These are phyloP conservation scores for Starmerella ratchasimensis DNA, from an alignment of 805 yeast species.

Conservation along the genomic window DNA sequence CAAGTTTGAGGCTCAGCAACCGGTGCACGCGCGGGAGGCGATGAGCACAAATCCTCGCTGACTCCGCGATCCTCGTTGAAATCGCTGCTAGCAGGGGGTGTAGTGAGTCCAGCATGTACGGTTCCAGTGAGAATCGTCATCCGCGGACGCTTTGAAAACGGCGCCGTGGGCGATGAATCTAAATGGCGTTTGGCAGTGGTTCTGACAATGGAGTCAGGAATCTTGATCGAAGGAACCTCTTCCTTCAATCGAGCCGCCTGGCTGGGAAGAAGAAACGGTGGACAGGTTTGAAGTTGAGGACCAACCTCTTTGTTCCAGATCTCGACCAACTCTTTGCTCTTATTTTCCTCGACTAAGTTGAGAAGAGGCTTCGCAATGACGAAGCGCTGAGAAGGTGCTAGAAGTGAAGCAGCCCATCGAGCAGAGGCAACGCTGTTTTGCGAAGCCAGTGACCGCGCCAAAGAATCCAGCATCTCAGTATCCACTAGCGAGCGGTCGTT, in stretches of 20 bases:
- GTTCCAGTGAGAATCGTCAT: constrained; percentile 13
- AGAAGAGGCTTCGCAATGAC: constrained; percentile 10
- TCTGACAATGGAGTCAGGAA: constrained; percentile 1
- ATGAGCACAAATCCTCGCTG: constrained; percentile 11
- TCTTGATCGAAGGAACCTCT: constrained; percentile 4
- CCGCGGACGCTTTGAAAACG: constrained; percentile 6
- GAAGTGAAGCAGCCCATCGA: constrained; percentile 3
- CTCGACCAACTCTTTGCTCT: constrained; percentile 2
- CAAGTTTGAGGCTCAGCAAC: constrained; percentile 2
- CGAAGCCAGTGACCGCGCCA: constrained; percentile 1
- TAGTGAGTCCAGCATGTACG: constrained; percentile 4
- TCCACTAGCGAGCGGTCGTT: background rate
- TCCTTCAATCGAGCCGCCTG: background rate
- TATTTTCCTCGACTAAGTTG: constrained; percentile 1
- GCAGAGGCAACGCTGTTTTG: background rate
- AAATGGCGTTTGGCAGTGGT: constrained; percentile 1
- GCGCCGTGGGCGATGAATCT: constrained; percentile 3
- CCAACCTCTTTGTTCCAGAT: constrained; percentile 13
- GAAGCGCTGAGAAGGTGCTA: constrained; percentile 2
- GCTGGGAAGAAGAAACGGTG: constrained; percentile 7
- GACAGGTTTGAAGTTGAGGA: constrained; percentile 2
- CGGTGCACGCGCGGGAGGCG: constrained; percentile 12
- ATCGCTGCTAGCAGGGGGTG: constrained; percentile 16
- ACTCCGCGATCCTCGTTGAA: constrained; percentile 1
- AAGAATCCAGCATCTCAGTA: constrained; percentile 2